Base-by-base conservation (phyloP, 2,329 filamentous ascomycete genomes). In the Bipolaris sorokiniana region DNA sequence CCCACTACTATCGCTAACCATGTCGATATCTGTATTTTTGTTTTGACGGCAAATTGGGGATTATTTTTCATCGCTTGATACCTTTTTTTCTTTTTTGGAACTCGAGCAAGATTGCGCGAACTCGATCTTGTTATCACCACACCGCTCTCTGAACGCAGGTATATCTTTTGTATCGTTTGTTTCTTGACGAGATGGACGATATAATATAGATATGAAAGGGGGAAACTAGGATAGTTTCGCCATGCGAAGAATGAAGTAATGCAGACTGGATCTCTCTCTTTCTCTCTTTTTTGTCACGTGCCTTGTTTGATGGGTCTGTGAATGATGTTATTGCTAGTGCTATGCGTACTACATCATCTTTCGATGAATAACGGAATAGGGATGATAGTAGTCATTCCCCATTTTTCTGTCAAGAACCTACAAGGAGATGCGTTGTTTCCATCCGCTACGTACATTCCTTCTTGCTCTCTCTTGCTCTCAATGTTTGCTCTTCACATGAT, bases 21-120 rank as follows among this genome's bases (percentile, higher is more conserved):
- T 23, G 44, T 22, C 28, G 44, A 47, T 47, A 22, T 20, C 7
- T 18, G 16, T 47, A 16, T 36, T 66, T 69, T 66, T 63, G 56
- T 51, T 23, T 16, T n/a, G 55, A 54, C 45, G 55, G 58, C 22
- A 23, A 59, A 51, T 52, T 56, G 40, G 47, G 33, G 49, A 51
- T 5, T 3, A 50, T 23, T 36, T 34, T 47, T 34, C 16, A 47
- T 48, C 45, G 45, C 45, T 48, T 48, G 45, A 48, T 48, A 48
- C 45, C 45, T 48, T 47, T 47, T 48, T 34, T 48, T 47, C 36
- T 48, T 34, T 31, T 31, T 31, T 31, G 11, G 11, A 31, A 31
- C 28, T 31, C 28, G 45, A 48, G 45, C 22, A 48, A 37, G 36
- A 34, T 15, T 23, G 31, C n/a, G 13, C 40, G 22, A 18, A 26